Evolutionary conservation across 768 basidiomycete genomes (phyloP), one percentile per base, ranked within the genome.

Genomic region (Dentipellis fragilis): DNA sequence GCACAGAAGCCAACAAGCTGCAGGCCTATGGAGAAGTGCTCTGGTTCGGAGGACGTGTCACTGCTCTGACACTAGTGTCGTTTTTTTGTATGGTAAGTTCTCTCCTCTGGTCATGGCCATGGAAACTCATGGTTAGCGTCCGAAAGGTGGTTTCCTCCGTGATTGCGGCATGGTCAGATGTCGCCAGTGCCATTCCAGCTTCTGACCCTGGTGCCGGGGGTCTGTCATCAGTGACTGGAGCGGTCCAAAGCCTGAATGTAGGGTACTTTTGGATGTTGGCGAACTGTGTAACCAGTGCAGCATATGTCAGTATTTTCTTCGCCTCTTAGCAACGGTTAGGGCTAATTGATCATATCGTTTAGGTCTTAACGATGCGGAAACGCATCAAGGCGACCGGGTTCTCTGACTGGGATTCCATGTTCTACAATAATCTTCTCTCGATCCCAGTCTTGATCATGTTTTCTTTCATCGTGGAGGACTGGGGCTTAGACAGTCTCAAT

Each of bases 391-490:
- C 76, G 42, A 97, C 93, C 14, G 91, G 91, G 17, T 97, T 98
- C 73, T 85, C 93, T 50, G 95, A 99, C 65, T 96, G 93, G 94
- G 95, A 97, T 66, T 86, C 93, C 11, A 97, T 97, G 93, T 95
- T 92, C 73, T 98, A 98, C 76, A 96, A 95, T 74, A 99, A 98
- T 69, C 68, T 97, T 47, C 73, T 98, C 52, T 95, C 92, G 17
- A 94, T 98, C 63, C 96, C 96, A 4, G 84, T 97, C 39, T 74
- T 99, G 46, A 76, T 79, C 54, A 63, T 91, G 51, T 91, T 86
- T 65, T 96, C 94, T 9, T 61, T 98, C 60, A 61, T 92, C 49
- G 70, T 87, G 34, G 96, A 99, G 71, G 84, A 96, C 67, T 99
- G 96, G 96, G 80, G 85, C 37, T 72, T 74, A 9, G 85, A 80